Evolutionary conservation across 1,139 yeast species (phyloP).

Genomic region (Yamadazyma blattariae): DNA sequence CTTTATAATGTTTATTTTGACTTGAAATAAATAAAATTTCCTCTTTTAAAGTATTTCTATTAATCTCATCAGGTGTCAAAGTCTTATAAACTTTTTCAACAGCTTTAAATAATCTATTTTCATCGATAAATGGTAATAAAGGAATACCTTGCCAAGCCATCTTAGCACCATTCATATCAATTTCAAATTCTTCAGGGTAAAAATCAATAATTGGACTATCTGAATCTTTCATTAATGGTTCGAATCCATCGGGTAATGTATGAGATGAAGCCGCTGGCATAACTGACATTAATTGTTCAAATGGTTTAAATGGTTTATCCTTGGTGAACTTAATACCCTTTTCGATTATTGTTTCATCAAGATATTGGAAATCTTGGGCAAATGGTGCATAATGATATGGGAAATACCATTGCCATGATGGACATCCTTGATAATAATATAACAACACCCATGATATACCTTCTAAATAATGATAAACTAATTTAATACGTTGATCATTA

Average conservation of each 20-base stretch:
- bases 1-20: slow-evolving; percentile 46
- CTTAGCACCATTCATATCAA: slow-evolving; percentile 94
- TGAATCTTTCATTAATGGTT: slow-evolving; percentile 77
- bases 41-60: slow-evolving; percentile 64
- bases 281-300: slow-evolving; percentile 96
- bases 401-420: slow-evolving; percentile 98
- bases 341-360: slow-evolving; percentile 44
- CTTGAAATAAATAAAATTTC: slow-evolving; percentile 63
- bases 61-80: slow-evolving; percentile 65
- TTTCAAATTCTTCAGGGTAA: slow-evolving; percentile 83
- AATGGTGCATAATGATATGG: slow-evolving; percentile 98
- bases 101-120: slow-evolving; percentile 61
- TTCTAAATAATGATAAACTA: slow-evolving; percentile 77
- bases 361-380: slow-evolving; percentile 76
- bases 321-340: slow-evolving; percentile 59
- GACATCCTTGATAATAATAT: slow-evolving; percentile 96
- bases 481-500: slow-evolving; percentile 51
- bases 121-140: slow-evolving; percentile 86
- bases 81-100: slow-evolving; percentile 64
- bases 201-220: slow-evolving; percentile 86
- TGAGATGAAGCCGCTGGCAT: slow-evolving; percentile 97
- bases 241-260: slow-evolving; percentile 78
- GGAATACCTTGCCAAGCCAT: slow-evolving; percentile 97
- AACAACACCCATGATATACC: slow-evolving; percentile 94
- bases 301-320: slow-evolving; percentile 88